Base-by-base conservation (phyloP, 441 rosid species). In the Adansonia gregorii region DNA sequence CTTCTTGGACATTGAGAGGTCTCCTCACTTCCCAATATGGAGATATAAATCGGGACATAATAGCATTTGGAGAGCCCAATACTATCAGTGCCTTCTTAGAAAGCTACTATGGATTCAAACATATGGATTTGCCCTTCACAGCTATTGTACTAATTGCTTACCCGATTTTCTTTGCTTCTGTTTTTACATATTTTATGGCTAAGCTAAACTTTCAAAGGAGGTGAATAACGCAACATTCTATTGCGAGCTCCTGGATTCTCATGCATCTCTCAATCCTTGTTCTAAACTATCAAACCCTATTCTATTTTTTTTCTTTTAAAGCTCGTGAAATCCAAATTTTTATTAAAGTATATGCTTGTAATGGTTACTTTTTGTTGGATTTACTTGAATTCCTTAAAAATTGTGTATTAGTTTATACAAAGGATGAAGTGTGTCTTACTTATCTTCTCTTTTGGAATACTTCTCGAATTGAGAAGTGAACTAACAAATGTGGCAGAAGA, bases 201-300 rank as follows among this genome's bases (percentile, higher is more conserved):
- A 87, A 79, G 72, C 66, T 85, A 55, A 85, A 83, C 81, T 87
- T 78, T 67, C 87, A 85, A 31, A 85, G 67, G 52, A 80, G 84
- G 56, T 86, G 75, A 74, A 20, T 2, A 8, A 45, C 8, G 10
- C 31, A 58, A 20, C 63, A 20, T 58, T n/a, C 46, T 41, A 6
- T 43, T 43, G 46, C 46, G 6, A 8, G 31, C 49, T 8, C 43
- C 35, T 48, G 15, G 6, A 69, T 31, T 14, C 4, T 12, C 9
- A 39, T 35, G 19, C 41, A 35, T 35, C 41, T 35, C 41, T 35
- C 78, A 2, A 65, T 60, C 65, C 14, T 60, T 24, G 65, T 60
- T 60, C n/a, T 8, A 19, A 6, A 4, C 41, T 58, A 58, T 22
- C 7, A 22, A 19, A 2, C 31, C 11, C 22, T 58, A 43, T 58